Percentiles rank a stretch among this genome's conserved stretches.
Conservation (phyloP, 305 asterid genomes). For the Salvia sclarea region DNA sequence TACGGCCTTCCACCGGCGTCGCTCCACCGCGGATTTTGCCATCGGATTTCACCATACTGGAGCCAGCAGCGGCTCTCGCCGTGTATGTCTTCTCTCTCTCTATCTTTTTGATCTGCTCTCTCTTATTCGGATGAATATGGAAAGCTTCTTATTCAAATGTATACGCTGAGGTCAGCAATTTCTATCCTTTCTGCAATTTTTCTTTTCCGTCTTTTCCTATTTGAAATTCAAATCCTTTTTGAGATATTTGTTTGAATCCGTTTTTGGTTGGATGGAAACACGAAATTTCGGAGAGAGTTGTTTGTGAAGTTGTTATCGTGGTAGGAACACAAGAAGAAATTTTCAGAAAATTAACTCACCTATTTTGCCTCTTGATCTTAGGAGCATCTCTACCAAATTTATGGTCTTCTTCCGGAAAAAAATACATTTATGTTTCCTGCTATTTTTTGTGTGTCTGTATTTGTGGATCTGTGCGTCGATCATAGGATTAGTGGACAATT, state of each 20-base stretch:
- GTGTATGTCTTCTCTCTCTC: no score
- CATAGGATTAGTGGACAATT: conserved; percentile 6
- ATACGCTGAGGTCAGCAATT: conserved; percentile 73
- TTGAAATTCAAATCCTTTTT: not conserved
- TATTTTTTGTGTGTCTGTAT: not conserved
- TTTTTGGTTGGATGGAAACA: not conserved
- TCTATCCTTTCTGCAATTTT: not conserved
- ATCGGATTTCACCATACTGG: no score
- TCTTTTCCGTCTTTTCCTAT: not conserved
- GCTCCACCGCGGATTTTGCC: no score
- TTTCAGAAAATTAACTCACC: not conserved
- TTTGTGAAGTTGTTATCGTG: not conserved
- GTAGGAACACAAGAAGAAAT: no score
- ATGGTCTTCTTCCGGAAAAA: not conserved
- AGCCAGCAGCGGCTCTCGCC: no score
- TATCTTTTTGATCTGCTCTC: no score
- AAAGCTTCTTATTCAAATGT: conserved; percentile 85
- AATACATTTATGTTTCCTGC: not conserved
- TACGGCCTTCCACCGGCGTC: no score
- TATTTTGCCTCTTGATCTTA: not conserved
- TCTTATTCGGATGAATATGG: conserved; percentile 84
- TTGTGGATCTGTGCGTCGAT: conserved; percentile 4
- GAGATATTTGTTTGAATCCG: not conserved
- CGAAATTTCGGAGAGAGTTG: not conserved
- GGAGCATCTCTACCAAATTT: not conserved